Evolutionary conservation across 2,329 filamentous ascomycete species (phyloP).

Genomic region (Calonectria pteridis): DNA sequence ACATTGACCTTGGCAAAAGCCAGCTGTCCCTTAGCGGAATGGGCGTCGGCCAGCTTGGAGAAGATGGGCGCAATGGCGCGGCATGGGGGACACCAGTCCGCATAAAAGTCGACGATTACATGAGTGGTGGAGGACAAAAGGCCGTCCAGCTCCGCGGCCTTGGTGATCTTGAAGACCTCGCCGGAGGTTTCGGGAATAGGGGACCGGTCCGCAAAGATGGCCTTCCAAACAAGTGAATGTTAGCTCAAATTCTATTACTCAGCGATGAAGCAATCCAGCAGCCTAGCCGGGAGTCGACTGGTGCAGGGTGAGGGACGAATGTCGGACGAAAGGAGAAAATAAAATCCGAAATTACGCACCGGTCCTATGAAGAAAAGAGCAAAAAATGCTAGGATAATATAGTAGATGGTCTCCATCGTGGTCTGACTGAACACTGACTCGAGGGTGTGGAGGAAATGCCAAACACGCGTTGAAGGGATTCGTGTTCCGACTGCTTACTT

Average conservation of each 20-base stretch:
- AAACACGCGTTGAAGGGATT: not conserved
- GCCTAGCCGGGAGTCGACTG: not conserved
- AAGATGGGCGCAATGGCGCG: constrained; percentile 85
- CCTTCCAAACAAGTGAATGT: constrained; percentile 17
- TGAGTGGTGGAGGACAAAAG: constrained; percentile 59
- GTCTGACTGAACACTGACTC: not conserved
- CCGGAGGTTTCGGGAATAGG: constrained; percentile 56
- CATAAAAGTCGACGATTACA: constrained; percentile 86
- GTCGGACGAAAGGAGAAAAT: not conserved
- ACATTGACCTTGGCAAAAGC: constrained; percentile 92
- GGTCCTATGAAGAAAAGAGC: constrained; percentile 31
- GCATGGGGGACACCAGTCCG: constrained; percentile 93
- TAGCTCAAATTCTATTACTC: not conserved
- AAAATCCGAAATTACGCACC: constrained; percentile 15
- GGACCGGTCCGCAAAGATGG: constrained; percentile 37
- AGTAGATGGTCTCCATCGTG: constrained; percentile 36
- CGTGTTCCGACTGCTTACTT: not conserved
- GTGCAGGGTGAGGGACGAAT: not conserved
- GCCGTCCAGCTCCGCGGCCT: constrained; percentile 42
- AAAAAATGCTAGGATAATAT: constrained; percentile 36
- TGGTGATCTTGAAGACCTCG: constrained; percentile 51
- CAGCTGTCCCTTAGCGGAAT: constrained; percentile 59
- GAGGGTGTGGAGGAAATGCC: not conserved
- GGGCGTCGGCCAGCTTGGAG: constrained; percentile 39
- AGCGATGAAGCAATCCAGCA: not conserved